Evolutionary conservation across 2,329 filamentous ascomycete species (phyloP), one percentile per base, ranked within the genome.

Genomic region (Penicillium verrucosum): DNA sequence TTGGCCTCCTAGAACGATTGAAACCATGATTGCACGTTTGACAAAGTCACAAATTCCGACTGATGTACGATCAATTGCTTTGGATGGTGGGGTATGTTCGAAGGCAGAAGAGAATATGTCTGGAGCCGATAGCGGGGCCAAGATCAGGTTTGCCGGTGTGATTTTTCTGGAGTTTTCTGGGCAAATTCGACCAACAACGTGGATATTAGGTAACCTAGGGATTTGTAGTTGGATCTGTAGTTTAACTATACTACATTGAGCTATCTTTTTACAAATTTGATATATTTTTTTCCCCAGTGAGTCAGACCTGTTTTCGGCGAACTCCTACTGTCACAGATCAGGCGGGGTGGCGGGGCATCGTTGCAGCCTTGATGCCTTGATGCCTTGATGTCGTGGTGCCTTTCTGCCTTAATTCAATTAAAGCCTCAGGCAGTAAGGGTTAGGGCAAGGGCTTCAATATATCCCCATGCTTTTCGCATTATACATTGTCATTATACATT

Each of bases 1-100:
- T 70, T 79, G 77, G 62, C 73, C 70, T 58, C 77, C 77, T 49
- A 79, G 66, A 63, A 79, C 75, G 52, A 79, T 73, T 49, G 77
- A 75, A 54, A 78, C 73, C 70, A 73, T 73, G 41, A 54, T 70
- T 51, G 47, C 52, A 21, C 12, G n/a, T 16, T 52, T 45, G 41
- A 36, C 4, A 16, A 32, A 9, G 21, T 45, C 49, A 52, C 29
- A 23, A 36, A 45, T 7, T 29, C 52, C 12, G 27, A 55, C 21
- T 44, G 37, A 14, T 36, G 41, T 34, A 51, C 32, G 47, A 34
- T 52, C 48, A 46, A 52, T 51, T 56, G 46, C 18, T 43, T 45
- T 23, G 45, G 54, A 36, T 51, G 53, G 53, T 56, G 54, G 54
- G 48, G 49, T 52, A 43, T 9, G 44, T 49, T 54, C 46, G 45